Percentiles rank a stretch among this genome's conserved stretches.
Evolutionary conservation across 306 rosid species (phyloP).

Genomic region (Alnus glutinosa): DNA sequence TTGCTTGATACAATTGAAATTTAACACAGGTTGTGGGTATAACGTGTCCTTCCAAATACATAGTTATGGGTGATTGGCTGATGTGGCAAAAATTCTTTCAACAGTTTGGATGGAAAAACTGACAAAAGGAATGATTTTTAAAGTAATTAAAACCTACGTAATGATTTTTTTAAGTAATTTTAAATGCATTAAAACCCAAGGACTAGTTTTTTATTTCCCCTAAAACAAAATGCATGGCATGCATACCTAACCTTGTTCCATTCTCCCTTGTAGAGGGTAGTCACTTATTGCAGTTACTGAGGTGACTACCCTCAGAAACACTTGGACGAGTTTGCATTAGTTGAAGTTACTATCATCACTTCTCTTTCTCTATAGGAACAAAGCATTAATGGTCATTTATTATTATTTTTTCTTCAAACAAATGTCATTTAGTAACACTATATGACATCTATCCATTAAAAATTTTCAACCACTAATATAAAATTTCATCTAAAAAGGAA

Average conservation of each 20-base stretch:
- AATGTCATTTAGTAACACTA: not conserved
- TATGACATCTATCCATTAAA: not conserved
- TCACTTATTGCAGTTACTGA: not conserved
- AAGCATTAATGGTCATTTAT: not conserved
- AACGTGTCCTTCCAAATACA: too few relatives aligned
- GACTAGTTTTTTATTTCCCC: too few relatives aligned
- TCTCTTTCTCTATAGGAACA: not conserved
- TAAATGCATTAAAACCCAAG: too few relatives aligned
- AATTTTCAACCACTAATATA: not conserved
- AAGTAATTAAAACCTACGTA: too few relatives aligned
- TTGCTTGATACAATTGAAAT: too few relatives aligned
- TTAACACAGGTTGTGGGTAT: too few relatives aligned
- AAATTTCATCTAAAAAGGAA: conserved; percentile 6
- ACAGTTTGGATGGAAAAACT: too few relatives aligned
- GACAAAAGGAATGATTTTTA: too few relatives aligned
- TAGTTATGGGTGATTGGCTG: too few relatives aligned
- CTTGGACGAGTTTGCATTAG: not conserved
- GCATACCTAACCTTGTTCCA: not conserved
- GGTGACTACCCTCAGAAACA: not conserved
- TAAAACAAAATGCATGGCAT: not conserved
- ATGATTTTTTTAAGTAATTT: too few relatives aligned
- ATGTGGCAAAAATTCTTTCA: too few relatives aligned
- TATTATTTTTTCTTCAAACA: too few relatives aligned
- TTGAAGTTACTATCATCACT: not conserved
- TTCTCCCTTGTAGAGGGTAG: not conserved